phyloP scores from a whole-genome alignment of 805 yeast species.

The Candida xiaguanensis region DNA sequence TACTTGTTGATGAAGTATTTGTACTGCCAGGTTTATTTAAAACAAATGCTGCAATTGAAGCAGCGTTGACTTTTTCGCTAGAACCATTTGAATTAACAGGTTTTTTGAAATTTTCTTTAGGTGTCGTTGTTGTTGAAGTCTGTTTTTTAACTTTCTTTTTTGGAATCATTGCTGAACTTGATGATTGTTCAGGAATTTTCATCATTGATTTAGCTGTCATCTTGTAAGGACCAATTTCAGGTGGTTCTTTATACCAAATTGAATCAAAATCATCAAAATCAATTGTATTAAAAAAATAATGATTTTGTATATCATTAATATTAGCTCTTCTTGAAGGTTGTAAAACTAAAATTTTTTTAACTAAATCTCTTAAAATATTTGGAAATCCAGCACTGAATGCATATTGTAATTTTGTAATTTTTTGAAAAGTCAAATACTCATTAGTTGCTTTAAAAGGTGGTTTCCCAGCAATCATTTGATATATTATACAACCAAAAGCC shows the following conservation, averaged over 20 bases:
- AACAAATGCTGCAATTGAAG: constrained; percentile 40
- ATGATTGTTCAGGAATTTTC: constrained; percentile 50
- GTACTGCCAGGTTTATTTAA: constrained; percentile 26
- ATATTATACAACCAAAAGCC: constrained; percentile 60
- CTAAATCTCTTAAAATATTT: constrained; percentile 57
- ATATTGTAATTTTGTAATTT: constrained; percentile 72
- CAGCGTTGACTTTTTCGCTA: constrained; percentile 25
- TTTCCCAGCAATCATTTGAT: constrained; percentile 62
- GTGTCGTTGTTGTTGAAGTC: not conserved
- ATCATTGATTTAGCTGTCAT: constrained; percentile 76
- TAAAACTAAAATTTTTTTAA: constrained; percentile 61
- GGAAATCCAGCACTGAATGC: constrained; percentile 71
- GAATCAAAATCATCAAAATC: constrained; percentile 63
- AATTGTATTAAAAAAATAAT: constrained; percentile 65
- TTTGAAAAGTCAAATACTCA: constrained; percentile 78
- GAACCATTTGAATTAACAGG: not conserved
- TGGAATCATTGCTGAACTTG: constrained; percentile 3
- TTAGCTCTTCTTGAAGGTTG: constrained; percentile 66
- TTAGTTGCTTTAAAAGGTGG: constrained; percentile 83
- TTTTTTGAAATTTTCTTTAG: not conserved
- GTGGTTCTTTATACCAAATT: constrained; percentile 69
- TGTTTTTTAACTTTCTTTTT: constrained; percentile 11
- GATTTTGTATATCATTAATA: constrained; percentile 55
- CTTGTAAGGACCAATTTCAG: constrained; percentile 68
- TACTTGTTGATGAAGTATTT: constrained; percentile 24